phyloP scores from a whole-genome alignment of 768 basidiomycete genomes.

The Termitomyces titanicus region DNA sequence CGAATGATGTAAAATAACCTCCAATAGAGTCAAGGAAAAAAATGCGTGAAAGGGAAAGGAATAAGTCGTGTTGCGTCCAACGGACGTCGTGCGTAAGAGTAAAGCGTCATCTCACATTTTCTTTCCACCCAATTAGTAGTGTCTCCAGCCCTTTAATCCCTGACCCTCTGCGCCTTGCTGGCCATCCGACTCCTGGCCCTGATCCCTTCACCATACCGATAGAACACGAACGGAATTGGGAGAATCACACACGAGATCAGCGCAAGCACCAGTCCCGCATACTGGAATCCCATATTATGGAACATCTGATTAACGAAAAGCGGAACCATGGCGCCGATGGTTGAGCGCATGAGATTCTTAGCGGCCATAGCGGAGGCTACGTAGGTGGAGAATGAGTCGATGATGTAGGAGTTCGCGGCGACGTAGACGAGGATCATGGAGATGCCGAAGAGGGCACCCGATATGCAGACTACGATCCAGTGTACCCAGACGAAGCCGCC shows the following conservation, averaged over 20 bases:
- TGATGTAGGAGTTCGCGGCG: conserved; percentile 41
- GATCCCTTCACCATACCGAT: conserved; percentile 36
- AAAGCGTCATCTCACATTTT: not conserved
- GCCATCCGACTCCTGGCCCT: conserved; percentile 20
- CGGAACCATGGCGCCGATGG: conserved; percentile 35
- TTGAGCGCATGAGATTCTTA: conserved; percentile 37
- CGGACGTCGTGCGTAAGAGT: not conserved
- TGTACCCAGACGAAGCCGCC: conserved; percentile 34
- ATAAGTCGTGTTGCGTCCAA: not conserved
- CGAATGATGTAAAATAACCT: not conserved
- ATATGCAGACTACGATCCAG: conserved; percentile 33
- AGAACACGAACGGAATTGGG: conserved; percentile 40
- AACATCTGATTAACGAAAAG: conserved; percentile 41
- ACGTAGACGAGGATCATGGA: conserved; percentile 41
- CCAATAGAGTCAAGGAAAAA: not conserved
- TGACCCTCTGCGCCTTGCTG: conserved; percentile 2
- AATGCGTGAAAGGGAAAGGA: not conserved
- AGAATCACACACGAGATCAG: conserved; percentile 27
- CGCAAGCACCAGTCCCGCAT: conserved; percentile 32
- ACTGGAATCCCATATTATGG: conserved; percentile 37
- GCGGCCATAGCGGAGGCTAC: conserved; percentile 45
- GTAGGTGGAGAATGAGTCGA: conserved; percentile 37
- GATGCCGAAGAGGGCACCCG: conserved; percentile 36
- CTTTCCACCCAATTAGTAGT: not conserved
- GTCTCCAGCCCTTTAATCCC: not conserved